Evolutionary conservation across 345 rosid genomes (phyloP).

Genomic region (Litchi chinensis): DNA sequence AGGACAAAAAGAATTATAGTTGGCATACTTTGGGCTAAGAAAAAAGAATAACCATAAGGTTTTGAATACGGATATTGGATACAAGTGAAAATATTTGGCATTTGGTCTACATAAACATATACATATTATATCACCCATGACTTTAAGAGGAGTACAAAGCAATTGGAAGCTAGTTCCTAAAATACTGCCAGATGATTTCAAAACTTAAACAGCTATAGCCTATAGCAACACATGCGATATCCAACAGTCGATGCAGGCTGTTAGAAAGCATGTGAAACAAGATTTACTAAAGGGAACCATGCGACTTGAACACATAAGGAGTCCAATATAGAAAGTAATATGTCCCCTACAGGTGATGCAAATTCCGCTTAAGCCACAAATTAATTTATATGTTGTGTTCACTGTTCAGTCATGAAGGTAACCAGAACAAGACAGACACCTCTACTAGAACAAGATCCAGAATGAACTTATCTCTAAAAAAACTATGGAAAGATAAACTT

Average conservation of each 20-base stretch:
- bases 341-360: not conserved
- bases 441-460: no score
- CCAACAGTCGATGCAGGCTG: not conserved
- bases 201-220: not conserved
- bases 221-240: not conserved
- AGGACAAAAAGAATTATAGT: not conserved
- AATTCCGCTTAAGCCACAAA: not conserved
- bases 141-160: not conserved
- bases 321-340: not conserved
- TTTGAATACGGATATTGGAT: not conserved
- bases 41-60: not conserved
- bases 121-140: not conserved
- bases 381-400: no score
- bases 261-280: not conserved
- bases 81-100: not conserved
- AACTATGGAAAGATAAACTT: not conserved
- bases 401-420: not conserved
- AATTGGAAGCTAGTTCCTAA: not conserved
- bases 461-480: no score
- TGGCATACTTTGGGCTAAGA: not conserved
- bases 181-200: not conserved
- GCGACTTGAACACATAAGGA: no score
- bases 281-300: not conserved
- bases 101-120: not conserved
- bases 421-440: not conserved